Evolutionary conservation across 2,329 filamentous ascomycete species (phyloP), one percentile per base, ranked within the genome.

Genomic region (Phialophora chinensis): DNA sequence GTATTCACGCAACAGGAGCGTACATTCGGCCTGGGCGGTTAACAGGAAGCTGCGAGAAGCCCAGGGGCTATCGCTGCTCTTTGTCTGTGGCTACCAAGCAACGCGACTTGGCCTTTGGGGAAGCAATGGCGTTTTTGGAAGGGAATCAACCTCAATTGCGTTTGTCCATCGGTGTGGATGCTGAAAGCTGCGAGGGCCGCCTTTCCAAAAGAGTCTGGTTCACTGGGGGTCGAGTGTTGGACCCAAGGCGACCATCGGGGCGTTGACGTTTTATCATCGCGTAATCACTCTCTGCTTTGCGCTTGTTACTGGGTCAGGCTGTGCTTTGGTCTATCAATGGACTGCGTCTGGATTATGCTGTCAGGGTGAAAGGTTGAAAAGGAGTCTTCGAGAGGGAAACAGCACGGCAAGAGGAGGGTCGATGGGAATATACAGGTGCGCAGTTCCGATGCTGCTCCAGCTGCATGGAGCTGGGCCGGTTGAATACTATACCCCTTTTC

Each of bases 241-340:
- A 23, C 10, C 27, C 25, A 47, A 11, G 56, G 55, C 11, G 42
- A 42, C 17, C 23, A 27, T 50, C 47, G 57, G 38, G 42, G n/a
- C 47, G 42, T 44, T 14, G 57, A 29, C 20, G 23, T 29, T 60
- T 47, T 31, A n/a, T 55, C 20, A 54, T 59, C 53, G 55, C 62
- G 56, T 65, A 60, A 65, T 65, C 29, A 35, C 17, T n/a, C 2
- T 25, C 11, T 55, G 58, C 44, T 33, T 50, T 52, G 49, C 23
- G 25, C 49, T 52, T 27, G 49, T 23, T 52, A 52, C 25, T 27
- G 49, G 49, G 49, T 52, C 12, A 5, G 49, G 49, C 23, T 52
- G 20, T 52, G 23, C 49, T 52, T 52, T 52, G 23, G 3, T 50
- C 47, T 50, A 12, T 44, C 10, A 12, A 29, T 23, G 20, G 49